A percentile compares a stretch with the other conserved stretches of the same genome.
Conservation (phyloP, 2,329 filamentous ascomycete genomes). For the Aspergillus versicolor region DNA sequence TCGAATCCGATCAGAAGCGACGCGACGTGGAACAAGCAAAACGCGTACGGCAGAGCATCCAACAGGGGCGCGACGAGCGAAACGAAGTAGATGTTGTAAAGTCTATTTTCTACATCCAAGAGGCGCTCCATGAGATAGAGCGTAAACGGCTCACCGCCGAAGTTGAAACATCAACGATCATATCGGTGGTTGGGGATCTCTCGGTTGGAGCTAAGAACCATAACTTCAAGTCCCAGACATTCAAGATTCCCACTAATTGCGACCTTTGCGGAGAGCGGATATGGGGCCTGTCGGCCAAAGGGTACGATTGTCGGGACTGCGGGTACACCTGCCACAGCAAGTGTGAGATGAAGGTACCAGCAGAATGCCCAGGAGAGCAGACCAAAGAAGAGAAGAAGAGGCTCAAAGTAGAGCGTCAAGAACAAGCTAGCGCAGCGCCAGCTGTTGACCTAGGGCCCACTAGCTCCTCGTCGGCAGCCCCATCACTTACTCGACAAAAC, state of each 20-base stretch:
- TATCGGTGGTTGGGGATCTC: constrained; percentile 85
- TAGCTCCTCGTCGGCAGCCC: constrained; percentile 56
- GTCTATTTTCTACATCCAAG: constrained; percentile 79
- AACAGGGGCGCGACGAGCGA: constrained; percentile 81
- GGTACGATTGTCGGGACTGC: constrained; percentile 92
- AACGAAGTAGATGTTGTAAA: constrained; percentile 85
- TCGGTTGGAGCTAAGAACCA: constrained; percentile 91
- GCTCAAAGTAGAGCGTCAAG: constrained; percentile 81
- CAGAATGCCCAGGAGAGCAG: constrained; percentile 91
- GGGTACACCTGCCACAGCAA: constrained; percentile 98
- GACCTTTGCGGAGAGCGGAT: constrained; percentile 95
- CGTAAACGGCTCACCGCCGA: constrained; percentile 83
- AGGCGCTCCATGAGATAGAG: constrained; percentile 80
- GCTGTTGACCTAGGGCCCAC: constrained; percentile 37
- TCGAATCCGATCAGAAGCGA: constrained; percentile 81
- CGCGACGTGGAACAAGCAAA: constrained; percentile 80
- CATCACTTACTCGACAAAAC: constrained; percentile 72
- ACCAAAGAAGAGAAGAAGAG: constrained; percentile 95
- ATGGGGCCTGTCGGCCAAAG: constrained; percentile 95
- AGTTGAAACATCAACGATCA: constrained; percentile 90
- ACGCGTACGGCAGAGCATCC: constrained; percentile 69
- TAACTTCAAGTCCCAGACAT: constrained; percentile 98
- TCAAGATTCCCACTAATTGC: constrained; percentile 98
- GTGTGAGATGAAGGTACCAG: constrained; percentile 97
- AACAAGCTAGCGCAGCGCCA: constrained; percentile 63